Evolutionary conservation across 1,284 basidiomycete species (phyloP).

Genomic region (Ustilago cynodontis): DNA sequence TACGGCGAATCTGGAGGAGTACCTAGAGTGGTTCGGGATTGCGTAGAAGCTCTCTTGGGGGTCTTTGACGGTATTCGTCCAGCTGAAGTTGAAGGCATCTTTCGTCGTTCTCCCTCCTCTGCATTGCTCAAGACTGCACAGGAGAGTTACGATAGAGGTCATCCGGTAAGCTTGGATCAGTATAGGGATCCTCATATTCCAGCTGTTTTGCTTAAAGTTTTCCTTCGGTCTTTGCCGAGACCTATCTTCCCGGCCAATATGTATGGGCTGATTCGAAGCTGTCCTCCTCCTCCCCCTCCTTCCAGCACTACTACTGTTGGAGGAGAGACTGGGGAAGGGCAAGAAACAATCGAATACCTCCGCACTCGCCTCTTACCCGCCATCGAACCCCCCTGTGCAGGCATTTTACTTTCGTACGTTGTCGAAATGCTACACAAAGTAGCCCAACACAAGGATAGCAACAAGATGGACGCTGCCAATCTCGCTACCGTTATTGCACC

Average conservation of each 20-base stretch:
- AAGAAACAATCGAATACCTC: slow-evolving; percentile 70
- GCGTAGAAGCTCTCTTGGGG: slow-evolving; percentile 76
- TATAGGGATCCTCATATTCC: slow-evolving; percentile 83
- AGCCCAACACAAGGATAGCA: slow-evolving; percentile 76
- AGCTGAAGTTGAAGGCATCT: slow-evolving; percentile 81
- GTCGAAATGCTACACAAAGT: slow-evolving; percentile 83
- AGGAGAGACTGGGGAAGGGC: not conserved
- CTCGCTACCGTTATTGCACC: slow-evolving; percentile 82
- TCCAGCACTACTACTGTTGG: no score
- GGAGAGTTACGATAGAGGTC: slow-evolving; percentile 84
- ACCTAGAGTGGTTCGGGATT: slow-evolving; percentile 82
- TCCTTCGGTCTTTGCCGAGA: slow-evolving; percentile 80
- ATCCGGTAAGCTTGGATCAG: slow-evolving; percentile 80
- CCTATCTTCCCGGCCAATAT: slow-evolving; percentile 79
- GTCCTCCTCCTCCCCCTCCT: slow-evolving; percentile 72
- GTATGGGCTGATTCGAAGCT: slow-evolving; percentile 78
- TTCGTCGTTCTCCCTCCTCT: slow-evolving; percentile 81
- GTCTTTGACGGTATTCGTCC: slow-evolving; percentile 71
- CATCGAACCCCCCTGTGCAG: slow-evolving; percentile 77
- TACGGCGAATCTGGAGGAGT: slow-evolving; percentile 81
- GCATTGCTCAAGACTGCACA: slow-evolving; percentile 79
- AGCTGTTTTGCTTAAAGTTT: slow-evolving; percentile 86
- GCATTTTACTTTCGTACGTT: slow-evolving; percentile 79
- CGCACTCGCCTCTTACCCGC: slow-evolving; percentile 73
- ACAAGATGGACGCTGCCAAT: slow-evolving; percentile 85